Percentiles rank a stretch among this genome's conserved stretches.
These are phyloP conservation scores for Hippophae gyantsensis DNA, from an alignment of 306 rosid species.

Conservation along the genomic window DNA sequence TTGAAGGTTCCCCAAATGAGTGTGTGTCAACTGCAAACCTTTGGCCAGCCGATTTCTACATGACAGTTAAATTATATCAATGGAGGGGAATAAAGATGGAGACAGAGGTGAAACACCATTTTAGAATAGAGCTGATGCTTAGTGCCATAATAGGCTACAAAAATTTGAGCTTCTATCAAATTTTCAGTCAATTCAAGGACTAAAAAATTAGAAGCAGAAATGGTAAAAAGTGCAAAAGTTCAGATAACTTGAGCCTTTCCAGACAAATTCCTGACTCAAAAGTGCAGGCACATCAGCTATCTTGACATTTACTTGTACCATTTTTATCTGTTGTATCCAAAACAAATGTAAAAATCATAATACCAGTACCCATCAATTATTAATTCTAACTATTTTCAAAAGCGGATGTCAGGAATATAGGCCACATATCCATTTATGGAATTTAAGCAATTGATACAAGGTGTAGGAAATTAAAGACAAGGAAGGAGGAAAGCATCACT, in stretches of 20 bases:
- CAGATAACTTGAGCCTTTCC: too few relatives aligned
- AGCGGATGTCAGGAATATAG: background rate
- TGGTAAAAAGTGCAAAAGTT: background rate
- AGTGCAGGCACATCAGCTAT: constrained; percentile 7
- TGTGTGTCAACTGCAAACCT: constrained; percentile 90
- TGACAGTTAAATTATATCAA: constrained; percentile 17
- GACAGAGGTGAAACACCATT: background rate
- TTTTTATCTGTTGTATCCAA: background rate
- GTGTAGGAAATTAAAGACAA: constrained; percentile 1
- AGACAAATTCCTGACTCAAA: too few relatives aligned
- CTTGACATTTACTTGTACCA: background rate
- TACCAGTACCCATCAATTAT: background rate
- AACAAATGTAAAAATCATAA: constrained; percentile 7
- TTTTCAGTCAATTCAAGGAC: background rate
- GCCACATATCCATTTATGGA: constrained; percentile 6
- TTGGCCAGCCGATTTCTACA: constrained; percentile 86
- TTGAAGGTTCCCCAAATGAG: constrained; percentile 89
- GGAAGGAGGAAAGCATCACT: background rate
- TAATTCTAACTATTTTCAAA: background rate
- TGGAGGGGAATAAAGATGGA: constrained; percentile 4
- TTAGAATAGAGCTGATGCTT: background rate
- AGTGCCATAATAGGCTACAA: background rate
- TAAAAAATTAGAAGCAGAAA: background rate
- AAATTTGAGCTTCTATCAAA: background rate
- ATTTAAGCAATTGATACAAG: constrained; percentile 6